Evolutionary conservation across 2,329 filamentous ascomycete genomes (phyloP).

Genomic region (Simplicillium sp.): DNA sequence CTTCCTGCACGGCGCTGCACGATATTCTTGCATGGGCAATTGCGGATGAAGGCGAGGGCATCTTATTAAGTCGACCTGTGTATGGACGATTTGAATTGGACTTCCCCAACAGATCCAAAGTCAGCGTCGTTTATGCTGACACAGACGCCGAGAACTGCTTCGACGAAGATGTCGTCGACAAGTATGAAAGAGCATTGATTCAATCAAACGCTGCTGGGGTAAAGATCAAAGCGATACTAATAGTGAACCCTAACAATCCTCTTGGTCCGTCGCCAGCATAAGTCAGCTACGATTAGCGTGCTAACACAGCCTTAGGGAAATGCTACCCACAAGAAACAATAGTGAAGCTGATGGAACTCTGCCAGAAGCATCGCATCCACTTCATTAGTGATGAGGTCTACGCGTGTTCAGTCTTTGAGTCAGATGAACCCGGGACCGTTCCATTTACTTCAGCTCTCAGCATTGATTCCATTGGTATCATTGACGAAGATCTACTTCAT

Average conservation of each 20-base stretch:
- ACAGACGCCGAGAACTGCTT: conserved; percentile 32
- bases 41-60: conserved; percentile 25
- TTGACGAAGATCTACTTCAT: conserved; percentile 38
- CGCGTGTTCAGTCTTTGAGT: conserved; percentile 37
- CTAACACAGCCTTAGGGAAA: conserved; percentile 12
- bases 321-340: conserved; percentile 35
- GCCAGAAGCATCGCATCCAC: conserved; percentile 37
- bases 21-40: conserved; percentile 28
- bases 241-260: conserved; percentile 45
- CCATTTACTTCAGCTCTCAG: conserved; percentile 40
- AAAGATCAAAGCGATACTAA: conserved; percentile 34
- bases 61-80: conserved; percentile 28
- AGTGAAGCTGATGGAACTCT: conserved; percentile 34
- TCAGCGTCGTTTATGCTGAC: conserved; percentile 33
- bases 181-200: conserved; percentile 33
- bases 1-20: conserved; percentile 27
- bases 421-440: conserved; percentile 14
- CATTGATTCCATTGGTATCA: conserved; percentile 29
- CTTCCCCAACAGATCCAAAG: conserved; percentile 30
- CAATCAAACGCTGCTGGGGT: conserved; percentile 23
- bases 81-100: conserved; percentile 42
- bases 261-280: conserved; percentile 20
- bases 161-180: conserved; percentile 29
- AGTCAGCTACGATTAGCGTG: background rate
- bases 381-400: conserved; percentile 51